Conservation (phyloP, 192 early-diverging fungal species). For the Entophlyctis luteolus region DNA sequence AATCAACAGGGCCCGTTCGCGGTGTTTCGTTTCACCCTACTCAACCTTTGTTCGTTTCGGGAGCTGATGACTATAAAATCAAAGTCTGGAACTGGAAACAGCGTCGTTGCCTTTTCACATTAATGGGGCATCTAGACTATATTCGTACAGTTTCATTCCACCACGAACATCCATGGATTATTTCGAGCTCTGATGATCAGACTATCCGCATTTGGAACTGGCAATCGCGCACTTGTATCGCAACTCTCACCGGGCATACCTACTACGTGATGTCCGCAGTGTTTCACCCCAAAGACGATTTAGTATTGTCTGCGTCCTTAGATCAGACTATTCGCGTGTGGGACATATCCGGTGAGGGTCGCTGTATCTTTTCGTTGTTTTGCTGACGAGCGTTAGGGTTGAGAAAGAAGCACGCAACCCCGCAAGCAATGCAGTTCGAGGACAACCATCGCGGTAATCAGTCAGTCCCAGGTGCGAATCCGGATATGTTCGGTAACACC, state of each 20-base stretch:
- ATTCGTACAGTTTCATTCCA: slow-evolving; percentile 97
- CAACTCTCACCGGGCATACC: slow-evolving; percentile 94
- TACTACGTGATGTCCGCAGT: slow-evolving; percentile 99
- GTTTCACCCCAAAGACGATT: slow-evolving; percentile 97
- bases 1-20: slow-evolving; percentile 81
- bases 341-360: slow-evolving; percentile 84
- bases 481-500: slow-evolving; percentile 93
- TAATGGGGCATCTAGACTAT: slow-evolving; percentile 97
- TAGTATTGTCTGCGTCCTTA: slow-evolving; percentile 91
- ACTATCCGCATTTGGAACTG: slow-evolving; percentile 99
- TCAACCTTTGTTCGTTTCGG: slow-evolving; percentile 95
- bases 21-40: slow-evolving; percentile 94
- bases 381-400: slow-evolving; percentile 50
- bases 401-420: slow-evolving; percentile 76
- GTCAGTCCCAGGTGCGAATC: slow-evolving; percentile 55
- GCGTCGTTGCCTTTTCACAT: slow-evolving; percentile 90
- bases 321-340: slow-evolving; percentile 99
- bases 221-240: slow-evolving; percentile 97
- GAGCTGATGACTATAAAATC: slow-evolving; percentile 99
- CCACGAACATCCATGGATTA: slow-evolving; percentile 97
- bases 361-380: background rate
- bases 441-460: slow-evolving; percentile 24
- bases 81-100: slow-evolving; percentile 99
- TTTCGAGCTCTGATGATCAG: slow-evolving; percentile 94
- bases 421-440: slow-evolving; percentile 26